Base-by-base conservation (phyloP, 805 yeast genomes). In the Wickerhamiella bombiphila region DNA sequence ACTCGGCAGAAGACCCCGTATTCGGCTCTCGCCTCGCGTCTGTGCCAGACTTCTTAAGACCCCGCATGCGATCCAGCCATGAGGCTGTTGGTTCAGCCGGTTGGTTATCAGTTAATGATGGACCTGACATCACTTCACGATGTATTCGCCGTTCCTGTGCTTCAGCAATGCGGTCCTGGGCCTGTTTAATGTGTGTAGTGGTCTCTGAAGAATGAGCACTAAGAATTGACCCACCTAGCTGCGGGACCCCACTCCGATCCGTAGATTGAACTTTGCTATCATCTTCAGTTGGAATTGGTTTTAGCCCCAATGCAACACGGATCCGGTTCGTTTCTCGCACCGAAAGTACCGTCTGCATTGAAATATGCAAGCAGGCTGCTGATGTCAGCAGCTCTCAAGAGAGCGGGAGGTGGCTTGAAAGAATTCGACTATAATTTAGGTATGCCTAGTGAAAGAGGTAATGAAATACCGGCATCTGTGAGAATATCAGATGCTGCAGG, bases 261-360 rank as follows among this genome's bases (percentile, higher is more conserved):
- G n/a, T n/a, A n/a, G n/a, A n/a, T n/a, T n/a, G n/a, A n/a, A n/a
- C n/a, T n/a, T n/a, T n/a, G n/a, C n/a, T n/a, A n/a, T n/a, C n/a
- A n/a, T n/a, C n/a, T n/a, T n/a, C n/a, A 9, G 32, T 32, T 3
- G 53, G 66, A 14, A 72, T 64, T 1, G 76, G 74, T 26, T 66
- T 64, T 38, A 75, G 57, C 1, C 80, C 80, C 8, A 72, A 47
- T 9, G 68, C 62, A 5, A 57, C 43, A 18, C 82, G 56, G 5
- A 72, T 57, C 45, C 55, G 59, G 48, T 75, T 74, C 0, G 80
- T 75, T 42, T 74, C 79, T 41, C 68, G 74, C 1, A 75, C 32
- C 4, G 64, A 57, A 11, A 58, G 45, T 20, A 47, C 36, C 32
- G 50, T 34, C 13, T 42, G 47, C 49, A 46, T 46, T 11, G n/a